Evolutionary conservation across 345 rosid genomes (phyloP).

Genomic region (Isatis tinctoria): DNA sequence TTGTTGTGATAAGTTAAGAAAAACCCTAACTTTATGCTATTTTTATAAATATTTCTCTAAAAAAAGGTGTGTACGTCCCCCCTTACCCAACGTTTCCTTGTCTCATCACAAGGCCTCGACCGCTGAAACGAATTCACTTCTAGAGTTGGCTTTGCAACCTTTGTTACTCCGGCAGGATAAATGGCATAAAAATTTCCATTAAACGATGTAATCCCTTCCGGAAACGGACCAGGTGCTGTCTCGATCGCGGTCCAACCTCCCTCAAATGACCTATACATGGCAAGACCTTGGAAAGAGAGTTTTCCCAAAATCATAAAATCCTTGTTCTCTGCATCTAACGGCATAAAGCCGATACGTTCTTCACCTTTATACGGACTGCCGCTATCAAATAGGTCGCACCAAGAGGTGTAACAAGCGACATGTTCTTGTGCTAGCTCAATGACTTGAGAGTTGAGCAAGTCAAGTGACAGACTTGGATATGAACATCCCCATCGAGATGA

Average conservation of each 20-base stretch:
- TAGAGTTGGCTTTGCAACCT: conserved; percentile 5
- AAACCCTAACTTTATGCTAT: no score
- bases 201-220: neutral
- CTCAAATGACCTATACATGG: conserved; percentile 12
- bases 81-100: conserved; percentile 23
- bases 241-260: conserved; percentile 19
- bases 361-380: neutral
- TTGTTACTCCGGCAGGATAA: neutral
- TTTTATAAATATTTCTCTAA: no score
- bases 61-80: neutral
- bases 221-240: neutral
- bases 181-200: conserved; percentile 15
- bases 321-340: neutral
- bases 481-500: neutral
- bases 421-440: conserved; percentile 19
- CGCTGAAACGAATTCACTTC: conserved; percentile 1
- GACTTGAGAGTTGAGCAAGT: conserved; percentile 3
- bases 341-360: neutral
- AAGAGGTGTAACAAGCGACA: conserved; percentile 4
- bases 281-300: neutral
- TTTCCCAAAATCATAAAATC: neutral
- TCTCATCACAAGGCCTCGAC: conserved; percentile 4
- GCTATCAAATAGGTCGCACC: neutral
- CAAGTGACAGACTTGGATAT: conserved; percentile 8
- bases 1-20: no score